Conservation (phyloP, 352 stramenopile species). For the Globisporangium carolinianum region DNA sequence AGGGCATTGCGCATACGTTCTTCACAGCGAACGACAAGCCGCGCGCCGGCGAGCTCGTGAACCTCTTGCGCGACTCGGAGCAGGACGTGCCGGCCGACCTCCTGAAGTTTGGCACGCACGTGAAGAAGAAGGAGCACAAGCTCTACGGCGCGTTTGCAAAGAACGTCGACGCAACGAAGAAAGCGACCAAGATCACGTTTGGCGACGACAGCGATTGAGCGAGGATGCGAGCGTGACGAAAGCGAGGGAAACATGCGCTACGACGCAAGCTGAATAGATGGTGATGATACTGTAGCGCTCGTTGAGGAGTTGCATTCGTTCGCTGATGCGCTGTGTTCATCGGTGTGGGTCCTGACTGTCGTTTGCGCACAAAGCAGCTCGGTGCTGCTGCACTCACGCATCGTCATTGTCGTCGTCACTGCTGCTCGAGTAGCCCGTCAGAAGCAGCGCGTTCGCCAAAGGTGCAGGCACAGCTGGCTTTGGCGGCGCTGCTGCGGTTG, state of each 20-base stretch:
- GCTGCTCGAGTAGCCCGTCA: conserved; percentile 55
- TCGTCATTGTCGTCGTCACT: conserved; percentile 20
- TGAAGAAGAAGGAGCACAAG: conserved; percentile 99
- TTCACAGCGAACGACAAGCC: conserved; percentile 97
- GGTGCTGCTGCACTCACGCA: neutral
- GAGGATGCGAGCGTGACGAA: neutral
- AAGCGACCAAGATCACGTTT: conserved; percentile 98
- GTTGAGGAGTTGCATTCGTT: no score
- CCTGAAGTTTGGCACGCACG: conserved; percentile 97
- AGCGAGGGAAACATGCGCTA: neutral
- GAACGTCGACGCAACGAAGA: conserved; percentile 92
- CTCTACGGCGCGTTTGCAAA: conserved; percentile 97
- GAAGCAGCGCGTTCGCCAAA: conserved; percentile 9
- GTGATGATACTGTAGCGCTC: neutral
- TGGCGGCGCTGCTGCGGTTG: neutral
- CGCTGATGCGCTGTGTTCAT: neutral
- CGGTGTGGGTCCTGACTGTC: neutral
- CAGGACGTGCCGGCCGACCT: conserved; percentile 91
- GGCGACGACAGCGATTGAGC: conserved; percentile 63
- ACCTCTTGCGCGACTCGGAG: conserved; percentile 92
- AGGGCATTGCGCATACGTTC: conserved; percentile 94
- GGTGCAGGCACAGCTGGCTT: neutral
- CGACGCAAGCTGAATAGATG: neutral
- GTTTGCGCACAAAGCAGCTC: neutral
- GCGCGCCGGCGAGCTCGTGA: conserved; percentile 94